Evolutionary conservation across 2,329 filamentous ascomycete species (phyloP).

Genomic region (Xylaria sp.): DNA sequence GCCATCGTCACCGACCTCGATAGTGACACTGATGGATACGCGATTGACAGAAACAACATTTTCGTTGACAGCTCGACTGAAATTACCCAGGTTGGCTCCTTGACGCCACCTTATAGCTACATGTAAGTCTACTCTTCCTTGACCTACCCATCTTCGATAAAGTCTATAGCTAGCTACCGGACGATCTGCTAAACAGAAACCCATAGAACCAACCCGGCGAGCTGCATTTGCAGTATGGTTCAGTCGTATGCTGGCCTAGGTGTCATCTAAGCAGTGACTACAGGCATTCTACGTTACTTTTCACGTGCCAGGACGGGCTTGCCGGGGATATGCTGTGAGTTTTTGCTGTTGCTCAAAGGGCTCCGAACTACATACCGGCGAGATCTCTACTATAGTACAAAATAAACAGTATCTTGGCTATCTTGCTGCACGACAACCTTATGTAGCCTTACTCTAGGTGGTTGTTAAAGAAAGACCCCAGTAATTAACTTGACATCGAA

Average conservation of each 20-base stretch:
- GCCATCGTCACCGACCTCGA: constrained; percentile 57
- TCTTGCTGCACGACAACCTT: too few relatives aligned
- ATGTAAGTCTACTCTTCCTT: constrained; percentile 44
- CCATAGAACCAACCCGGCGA: constrained; percentile 38
- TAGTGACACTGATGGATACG: constrained; percentile 58
- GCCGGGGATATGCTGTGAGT: neutral
- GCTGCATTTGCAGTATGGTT: constrained; percentile 41
- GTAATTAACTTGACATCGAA: too few relatives aligned
- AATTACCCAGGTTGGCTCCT: constrained; percentile 51
- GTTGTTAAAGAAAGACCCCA: too few relatives aligned
- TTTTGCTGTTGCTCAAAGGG: neutral
- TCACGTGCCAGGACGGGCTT: neutral
- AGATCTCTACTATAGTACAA: neutral
- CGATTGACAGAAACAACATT: constrained; percentile 58
- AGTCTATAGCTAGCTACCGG: neutral
- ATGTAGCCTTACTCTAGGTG: too few relatives aligned
- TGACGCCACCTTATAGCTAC: constrained; percentile 53
- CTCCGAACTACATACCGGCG: neutral
- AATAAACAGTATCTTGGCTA: neutral
- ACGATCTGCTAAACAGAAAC: constrained; percentile 1
- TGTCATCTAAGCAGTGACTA: constrained; percentile 17
- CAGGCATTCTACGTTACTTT: neutral
- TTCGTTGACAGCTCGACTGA: constrained; percentile 53
- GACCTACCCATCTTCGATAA: neutral
- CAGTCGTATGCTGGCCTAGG: constrained; percentile 36